These are phyloP conservation scores for Bipolaris bicolor DNA, from an alignment of 2,329 filamentous ascomycete species.

Conservation along the genomic window DNA sequence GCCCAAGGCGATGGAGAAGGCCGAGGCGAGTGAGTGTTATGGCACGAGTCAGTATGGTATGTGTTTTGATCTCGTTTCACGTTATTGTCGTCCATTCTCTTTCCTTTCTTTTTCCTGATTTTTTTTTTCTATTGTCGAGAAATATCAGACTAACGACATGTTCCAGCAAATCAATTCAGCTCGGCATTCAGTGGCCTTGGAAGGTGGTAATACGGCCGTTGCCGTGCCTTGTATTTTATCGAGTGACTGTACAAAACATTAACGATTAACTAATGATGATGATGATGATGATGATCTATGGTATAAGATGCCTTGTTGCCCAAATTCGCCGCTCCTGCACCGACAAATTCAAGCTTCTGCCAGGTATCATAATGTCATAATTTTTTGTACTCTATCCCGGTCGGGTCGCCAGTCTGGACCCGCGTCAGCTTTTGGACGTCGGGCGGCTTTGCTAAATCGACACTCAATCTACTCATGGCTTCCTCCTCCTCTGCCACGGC, in stretches of 20 bases:
- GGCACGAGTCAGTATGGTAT: slow-evolving; percentile 29
- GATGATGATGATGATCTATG: background rate
- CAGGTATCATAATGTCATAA: slow-evolving; percentile 3
- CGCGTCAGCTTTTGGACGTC: slow-evolving; percentile 1
- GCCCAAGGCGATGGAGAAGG: slow-evolving; percentile 50
- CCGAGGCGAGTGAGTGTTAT: slow-evolving; percentile 41
- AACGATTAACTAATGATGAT: background rate
- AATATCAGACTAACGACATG: background rate
- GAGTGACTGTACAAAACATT: background rate
- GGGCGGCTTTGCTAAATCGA: slow-evolving; percentile 9
- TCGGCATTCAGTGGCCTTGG: slow-evolving; percentile 18
- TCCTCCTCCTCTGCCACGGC: slow-evolving; percentile 16
- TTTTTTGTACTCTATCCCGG: slow-evolving; percentile 12
- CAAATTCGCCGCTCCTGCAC: background rate
- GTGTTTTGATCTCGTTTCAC: slow-evolving; percentile 4
- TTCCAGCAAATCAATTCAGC: slow-evolving; percentile 15
- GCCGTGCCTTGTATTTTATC: too few relatives aligned
- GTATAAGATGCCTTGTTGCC: background rate
- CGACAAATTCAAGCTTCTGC: background rate
- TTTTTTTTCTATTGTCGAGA: background rate
- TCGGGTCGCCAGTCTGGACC: background rate
- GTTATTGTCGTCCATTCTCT: background rate
- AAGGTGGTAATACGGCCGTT: slow-evolving; percentile 14
- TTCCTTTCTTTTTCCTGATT: background rate
- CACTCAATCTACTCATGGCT: background rate